These are phyloP conservation scores for Cercospora sp. DNA, from an alignment of 2,329 filamentous ascomycete species.

Conservation along the genomic window DNA sequence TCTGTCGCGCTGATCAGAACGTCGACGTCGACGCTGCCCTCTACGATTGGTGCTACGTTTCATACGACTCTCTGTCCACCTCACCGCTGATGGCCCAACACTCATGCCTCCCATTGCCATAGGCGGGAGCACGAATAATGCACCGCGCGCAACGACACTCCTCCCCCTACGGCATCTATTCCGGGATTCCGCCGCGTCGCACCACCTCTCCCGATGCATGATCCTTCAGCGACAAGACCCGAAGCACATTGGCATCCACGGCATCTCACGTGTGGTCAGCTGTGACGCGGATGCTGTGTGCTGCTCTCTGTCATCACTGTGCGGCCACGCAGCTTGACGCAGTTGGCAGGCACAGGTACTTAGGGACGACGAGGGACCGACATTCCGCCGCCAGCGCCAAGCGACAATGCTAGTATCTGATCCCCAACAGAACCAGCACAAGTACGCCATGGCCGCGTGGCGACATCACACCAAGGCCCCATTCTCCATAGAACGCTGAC, in stretches of 20 bases:
- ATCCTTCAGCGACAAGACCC: neutral
- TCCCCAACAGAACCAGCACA: neutral
- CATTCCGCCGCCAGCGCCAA: neutral
- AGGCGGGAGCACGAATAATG: neutral
- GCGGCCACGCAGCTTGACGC: neutral
- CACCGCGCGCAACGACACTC: neutral
- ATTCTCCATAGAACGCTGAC: neutral
- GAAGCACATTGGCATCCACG: neutral
- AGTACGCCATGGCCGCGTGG: neutral
- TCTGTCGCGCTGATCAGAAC: neutral
- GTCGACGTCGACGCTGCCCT: neutral
- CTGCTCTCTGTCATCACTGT: neutral
- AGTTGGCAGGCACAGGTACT: neutral
- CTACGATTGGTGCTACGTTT: neutral
- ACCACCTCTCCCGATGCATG: neutral
- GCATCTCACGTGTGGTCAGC: neutral
- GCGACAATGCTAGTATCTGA: neutral
- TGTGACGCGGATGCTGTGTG: neutral
- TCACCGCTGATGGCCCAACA: neutral
- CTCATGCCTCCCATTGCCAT: neutral
- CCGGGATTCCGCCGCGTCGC: neutral
- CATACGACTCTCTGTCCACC: neutral
- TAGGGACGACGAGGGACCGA: neutral
- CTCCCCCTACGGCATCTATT: neutral
- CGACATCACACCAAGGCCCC: neutral